Conservation (phyloP, 768 basidiomycete species). For the Tylopilus sp. region DNA sequence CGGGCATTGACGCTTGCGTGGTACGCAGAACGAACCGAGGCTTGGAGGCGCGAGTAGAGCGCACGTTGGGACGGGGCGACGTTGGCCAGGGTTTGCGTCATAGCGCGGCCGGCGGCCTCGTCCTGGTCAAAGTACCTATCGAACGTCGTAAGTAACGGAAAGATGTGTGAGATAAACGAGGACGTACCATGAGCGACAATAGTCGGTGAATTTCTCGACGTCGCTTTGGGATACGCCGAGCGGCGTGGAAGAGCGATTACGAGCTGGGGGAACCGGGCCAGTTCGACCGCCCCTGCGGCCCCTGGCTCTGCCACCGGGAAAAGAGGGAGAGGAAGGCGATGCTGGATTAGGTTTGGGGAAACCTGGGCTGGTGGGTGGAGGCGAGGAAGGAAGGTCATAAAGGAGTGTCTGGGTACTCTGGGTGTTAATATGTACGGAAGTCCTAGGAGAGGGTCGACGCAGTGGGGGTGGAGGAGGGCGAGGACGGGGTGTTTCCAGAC, state of each 20-base stretch:
- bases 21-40: slow-evolving; percentile 80
- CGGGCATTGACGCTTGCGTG: slow-evolving; percentile 78
- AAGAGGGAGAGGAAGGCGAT: slow-evolving; percentile 61
- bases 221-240: slow-evolving; percentile 63
- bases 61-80: slow-evolving; percentile 83
- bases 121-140: slow-evolving; percentile 83
- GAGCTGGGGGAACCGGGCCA: slow-evolving; percentile 45
- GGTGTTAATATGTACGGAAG: slow-evolving; percentile 41
- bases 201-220: slow-evolving; percentile 73
- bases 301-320: slow-evolving; percentile 45
- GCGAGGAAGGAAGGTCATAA: slow-evolving; percentile 68
- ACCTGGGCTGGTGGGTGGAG: slow-evolving; percentile 55
- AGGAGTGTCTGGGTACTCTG: slow-evolving; percentile 62
- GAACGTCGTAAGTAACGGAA: slow-evolving; percentile 8
- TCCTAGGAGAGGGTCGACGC: slow-evolving; percentile 45
- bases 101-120: slow-evolving; percentile 69
- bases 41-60: slow-evolving; percentile 82
- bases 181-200: slow-evolving; percentile 78
- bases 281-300: slow-evolving; percentile 48
- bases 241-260: slow-evolving; percentile 69
- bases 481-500: slow-evolving; percentile 60
- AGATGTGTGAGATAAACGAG: slow-evolving; percentile 9
- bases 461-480: slow-evolving; percentile 58
- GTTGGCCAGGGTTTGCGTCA: slow-evolving; percentile 79
- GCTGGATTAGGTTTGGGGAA: slow-evolving; percentile 36